phyloP scores from a whole-genome alignment of 192 early-diverging fungal species.

The Coemansia sp. region DNA sequence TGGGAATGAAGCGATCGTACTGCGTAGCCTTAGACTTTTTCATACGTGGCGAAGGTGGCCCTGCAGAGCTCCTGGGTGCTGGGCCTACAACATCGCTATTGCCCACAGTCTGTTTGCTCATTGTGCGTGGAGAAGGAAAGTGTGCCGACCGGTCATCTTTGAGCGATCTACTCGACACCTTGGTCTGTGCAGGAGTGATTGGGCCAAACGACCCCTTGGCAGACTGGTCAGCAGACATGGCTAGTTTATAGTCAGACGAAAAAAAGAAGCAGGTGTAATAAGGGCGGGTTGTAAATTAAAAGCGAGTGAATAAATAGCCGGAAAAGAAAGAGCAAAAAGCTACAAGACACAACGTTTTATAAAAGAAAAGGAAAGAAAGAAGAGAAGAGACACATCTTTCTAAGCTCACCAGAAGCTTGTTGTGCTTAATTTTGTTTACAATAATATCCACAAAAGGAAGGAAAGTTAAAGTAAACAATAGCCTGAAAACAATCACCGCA shows the following conservation, averaged over 20 bases:
- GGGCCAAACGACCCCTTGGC: slow-evolving; percentile 25
- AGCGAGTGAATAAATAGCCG: not conserved
- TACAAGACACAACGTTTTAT: not conserved
- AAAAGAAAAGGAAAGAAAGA: slow-evolving; percentile 11
- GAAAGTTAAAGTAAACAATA: slow-evolving; percentile 1
- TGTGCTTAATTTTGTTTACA: slow-evolving; percentile 11
- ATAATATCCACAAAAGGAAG: not conserved
- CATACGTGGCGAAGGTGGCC: slow-evolving; percentile 31
- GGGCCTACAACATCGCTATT: slow-evolving; percentile 7
- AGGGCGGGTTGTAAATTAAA: not conserved
- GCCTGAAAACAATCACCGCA: not conserved
- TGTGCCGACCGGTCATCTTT: slow-evolving; percentile 32
- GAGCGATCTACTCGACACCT: slow-evolving; percentile 5
- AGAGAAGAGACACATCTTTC: not conserved
- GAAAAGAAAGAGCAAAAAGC: not conserved
- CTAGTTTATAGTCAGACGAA: not conserved
- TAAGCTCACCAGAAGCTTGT: not conserved
- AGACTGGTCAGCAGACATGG: not conserved
- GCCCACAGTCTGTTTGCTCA: slow-evolving; percentile 12
- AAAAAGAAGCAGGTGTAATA: not conserved
- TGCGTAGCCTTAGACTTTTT: slow-evolving; percentile 46
- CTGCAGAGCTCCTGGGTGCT: not conserved
- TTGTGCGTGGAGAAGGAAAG: slow-evolving; percentile 29
- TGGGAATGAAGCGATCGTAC: slow-evolving; percentile 90
- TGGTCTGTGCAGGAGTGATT: slow-evolving; percentile 11